Conservation (phyloP, 2,329 filamentous ascomycete genomes). For the Lasiodiplodia hormozganensis region DNA sequence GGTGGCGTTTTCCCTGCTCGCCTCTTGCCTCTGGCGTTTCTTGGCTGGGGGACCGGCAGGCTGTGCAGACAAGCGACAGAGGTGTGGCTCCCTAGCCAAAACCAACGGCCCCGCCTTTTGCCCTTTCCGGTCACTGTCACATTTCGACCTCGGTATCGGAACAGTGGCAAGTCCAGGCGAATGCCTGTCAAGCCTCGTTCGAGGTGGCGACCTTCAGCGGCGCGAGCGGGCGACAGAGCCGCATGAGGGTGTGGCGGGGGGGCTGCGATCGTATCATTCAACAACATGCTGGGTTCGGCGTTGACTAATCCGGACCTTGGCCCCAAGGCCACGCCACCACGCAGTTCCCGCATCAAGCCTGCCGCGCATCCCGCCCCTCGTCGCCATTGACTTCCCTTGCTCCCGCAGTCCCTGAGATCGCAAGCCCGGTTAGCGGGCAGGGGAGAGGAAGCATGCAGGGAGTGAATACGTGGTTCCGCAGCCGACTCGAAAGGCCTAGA, state of each 20-base stretch:
- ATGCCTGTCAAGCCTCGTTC: not conserved
- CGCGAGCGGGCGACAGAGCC: not conserved
- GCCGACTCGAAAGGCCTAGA: not conserved
- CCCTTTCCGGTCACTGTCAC: not conserved
- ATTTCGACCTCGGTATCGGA: not conserved
- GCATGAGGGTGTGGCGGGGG: not conserved
- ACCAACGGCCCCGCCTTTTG: not conserved
- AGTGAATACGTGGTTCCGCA: not conserved
- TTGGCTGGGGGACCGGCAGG: not conserved
- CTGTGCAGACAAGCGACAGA: not conserved
- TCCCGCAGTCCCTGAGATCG: not conserved
- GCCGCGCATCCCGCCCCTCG: not conserved
- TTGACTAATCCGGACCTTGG: not conserved
- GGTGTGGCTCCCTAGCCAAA: not conserved
- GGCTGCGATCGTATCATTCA: not conserved
- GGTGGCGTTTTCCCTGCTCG: not conserved
- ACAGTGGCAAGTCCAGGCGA: not conserved
- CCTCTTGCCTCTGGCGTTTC: not conserved
- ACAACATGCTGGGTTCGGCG: not conserved
- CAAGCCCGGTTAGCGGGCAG: not conserved
- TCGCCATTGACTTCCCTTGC: not conserved
- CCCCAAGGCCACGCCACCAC: not conserved
- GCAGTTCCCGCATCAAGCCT: not conserved
- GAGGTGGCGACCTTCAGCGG: not conserved
- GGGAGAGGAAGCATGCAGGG: not conserved